A percentile compares a stretch with the other conserved stretches of the same genome.
Conservation (phyloP, 768 basidiomycete genomes). For the Hirschioporus abietinus region DNA sequence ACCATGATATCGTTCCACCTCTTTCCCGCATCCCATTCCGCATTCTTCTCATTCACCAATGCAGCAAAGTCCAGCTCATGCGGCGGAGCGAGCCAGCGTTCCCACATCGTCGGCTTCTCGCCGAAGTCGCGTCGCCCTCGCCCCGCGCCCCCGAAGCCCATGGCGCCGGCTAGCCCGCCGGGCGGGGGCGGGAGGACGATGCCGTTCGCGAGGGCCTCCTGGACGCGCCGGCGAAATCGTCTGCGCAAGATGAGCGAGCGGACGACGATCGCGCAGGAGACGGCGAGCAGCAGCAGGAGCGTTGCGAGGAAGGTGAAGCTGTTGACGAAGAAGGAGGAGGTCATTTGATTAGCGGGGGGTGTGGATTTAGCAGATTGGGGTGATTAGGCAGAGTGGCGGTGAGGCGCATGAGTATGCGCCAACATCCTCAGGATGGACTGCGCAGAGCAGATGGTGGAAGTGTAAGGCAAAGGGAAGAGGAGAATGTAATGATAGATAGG, state of each 20-base stretch:
- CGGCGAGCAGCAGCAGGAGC: constrained; percentile 57
- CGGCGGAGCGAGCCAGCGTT: constrained; percentile 32
- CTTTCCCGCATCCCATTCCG: constrained; percentile 18
- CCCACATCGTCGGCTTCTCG: constrained; percentile 45
- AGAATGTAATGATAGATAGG: too few species aligned
- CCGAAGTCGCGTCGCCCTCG: constrained; percentile 30
- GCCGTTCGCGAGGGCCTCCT: constrained; percentile 49
- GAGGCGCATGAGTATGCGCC: neutral
- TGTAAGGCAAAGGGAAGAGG: neutral
- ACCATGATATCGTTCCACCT: constrained; percentile 49
- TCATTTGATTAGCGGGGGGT: neutral
- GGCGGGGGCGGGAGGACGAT: constrained; percentile 33
- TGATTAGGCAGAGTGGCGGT: neutral
- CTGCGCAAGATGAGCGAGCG: constrained; percentile 59
- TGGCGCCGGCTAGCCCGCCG: constrained; percentile 28
- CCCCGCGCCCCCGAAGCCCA: constrained; percentile 20
- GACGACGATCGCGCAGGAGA: constrained; percentile 59
- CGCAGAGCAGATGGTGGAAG: neutral
- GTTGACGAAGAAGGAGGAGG: constrained; percentile 6
- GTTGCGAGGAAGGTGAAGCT: constrained; percentile 74
- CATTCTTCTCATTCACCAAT: neutral
- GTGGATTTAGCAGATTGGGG: neutral
- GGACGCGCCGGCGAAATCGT: constrained; percentile 47
- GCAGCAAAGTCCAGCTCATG: neutral
- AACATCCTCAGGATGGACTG: neutral